phyloP scores from a whole-genome alignment of 345 rosid species.

The Gynandropsis gynandra region DNA sequence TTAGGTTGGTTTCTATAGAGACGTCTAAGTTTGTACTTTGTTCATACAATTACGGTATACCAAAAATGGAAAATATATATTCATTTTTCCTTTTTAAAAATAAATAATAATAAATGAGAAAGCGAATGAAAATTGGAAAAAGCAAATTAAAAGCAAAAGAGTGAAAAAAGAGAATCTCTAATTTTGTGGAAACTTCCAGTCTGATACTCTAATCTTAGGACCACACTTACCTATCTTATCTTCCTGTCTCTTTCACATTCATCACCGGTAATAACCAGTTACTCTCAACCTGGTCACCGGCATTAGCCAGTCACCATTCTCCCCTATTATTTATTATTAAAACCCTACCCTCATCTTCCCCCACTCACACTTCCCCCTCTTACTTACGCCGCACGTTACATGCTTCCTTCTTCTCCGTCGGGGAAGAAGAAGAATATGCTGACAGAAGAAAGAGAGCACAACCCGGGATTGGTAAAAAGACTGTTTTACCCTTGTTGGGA shows the following conservation, averaged over 20 bases:
- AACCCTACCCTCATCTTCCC: background rate
- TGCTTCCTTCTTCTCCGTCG: constrained; percentile 6
- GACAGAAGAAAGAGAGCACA: constrained; percentile 99
- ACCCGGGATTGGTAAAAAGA: constrained; percentile 43
- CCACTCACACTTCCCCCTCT: constrained; percentile 20
- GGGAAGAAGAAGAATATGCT: constrained; percentile 33
- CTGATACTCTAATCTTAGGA: constrained; percentile 9
- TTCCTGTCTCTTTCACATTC: background rate
- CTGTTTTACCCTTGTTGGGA: constrained; percentile 58
- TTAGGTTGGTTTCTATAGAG: too few species aligned
- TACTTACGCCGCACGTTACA: constrained; percentile 32
- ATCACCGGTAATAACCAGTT: constrained; percentile 14
- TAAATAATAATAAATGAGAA: constrained; percentile 14
- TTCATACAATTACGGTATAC: too few species aligned
- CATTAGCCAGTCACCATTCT: constrained; percentile 10
- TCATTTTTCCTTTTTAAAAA: too few species aligned
- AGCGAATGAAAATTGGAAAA: constrained; percentile 11
- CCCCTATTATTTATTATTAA: constrained; percentile 6
- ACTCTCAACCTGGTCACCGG: constrained; percentile 15
- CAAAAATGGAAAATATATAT: too few species aligned
- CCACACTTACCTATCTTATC: constrained; percentile 22
- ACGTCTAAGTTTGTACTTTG: too few species aligned
- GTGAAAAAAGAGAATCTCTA: constrained; percentile 22
- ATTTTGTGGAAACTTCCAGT: constrained; percentile 26
- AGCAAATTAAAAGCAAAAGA: constrained; percentile 4